These are phyloP conservation scores for Mariannaea elegans DNA, from an alignment of 2,329 filamentous ascomycete genomes.

Conservation along the genomic window DNA sequence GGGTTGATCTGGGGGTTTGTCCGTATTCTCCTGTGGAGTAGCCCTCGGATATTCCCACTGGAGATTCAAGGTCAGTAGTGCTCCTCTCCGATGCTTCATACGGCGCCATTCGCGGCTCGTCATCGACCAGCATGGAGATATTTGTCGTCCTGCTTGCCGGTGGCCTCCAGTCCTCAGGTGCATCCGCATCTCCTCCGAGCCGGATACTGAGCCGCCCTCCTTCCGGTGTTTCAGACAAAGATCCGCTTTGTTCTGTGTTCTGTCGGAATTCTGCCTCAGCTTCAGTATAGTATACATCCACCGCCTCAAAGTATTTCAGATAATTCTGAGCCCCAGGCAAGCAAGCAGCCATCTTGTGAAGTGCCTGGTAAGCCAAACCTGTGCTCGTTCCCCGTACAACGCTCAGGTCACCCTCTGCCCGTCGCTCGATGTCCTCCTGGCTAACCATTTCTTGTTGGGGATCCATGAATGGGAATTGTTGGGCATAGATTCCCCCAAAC, in stretches of 20 bases:
- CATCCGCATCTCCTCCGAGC: conserved; percentile 19
- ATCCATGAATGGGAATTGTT: conserved; percentile 76
- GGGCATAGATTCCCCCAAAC: conserved; percentile 72
- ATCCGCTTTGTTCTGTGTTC: not conserved
- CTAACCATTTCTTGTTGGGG: conserved; percentile 44
- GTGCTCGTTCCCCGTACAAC: conserved; percentile 14
- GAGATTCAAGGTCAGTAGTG: conserved; percentile 9
- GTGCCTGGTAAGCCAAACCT: conserved; percentile 26
- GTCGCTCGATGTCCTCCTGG: conserved; percentile 4
- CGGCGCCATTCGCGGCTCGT: conserved; percentile 14
- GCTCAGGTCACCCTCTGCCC: conserved; percentile 1
- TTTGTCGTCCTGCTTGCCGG: conserved; percentile 8
- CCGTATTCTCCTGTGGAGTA: conserved; percentile 2
- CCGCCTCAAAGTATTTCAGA: conserved; percentile 24
- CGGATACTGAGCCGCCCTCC: conserved; percentile 26
- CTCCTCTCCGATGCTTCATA: conserved; percentile 22
- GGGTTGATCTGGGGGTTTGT: conserved; percentile 17
- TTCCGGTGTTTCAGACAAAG: not conserved
- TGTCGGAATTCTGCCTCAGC: conserved; percentile 10
- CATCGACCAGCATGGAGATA: conserved; percentile 8
- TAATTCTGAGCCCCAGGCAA: conserved; percentile 30
- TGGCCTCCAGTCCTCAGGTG: conserved; percentile 6
- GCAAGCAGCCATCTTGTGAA: conserved; percentile 24
- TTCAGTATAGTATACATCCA: conserved; percentile 24
- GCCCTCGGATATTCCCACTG: conserved; percentile 12